A percentile compares a stretch with the other conserved stretches of the same genome.
phyloP scores from a whole-genome alignment of 352 stramenopile species.

The Globisporangium spiculum region DNA sequence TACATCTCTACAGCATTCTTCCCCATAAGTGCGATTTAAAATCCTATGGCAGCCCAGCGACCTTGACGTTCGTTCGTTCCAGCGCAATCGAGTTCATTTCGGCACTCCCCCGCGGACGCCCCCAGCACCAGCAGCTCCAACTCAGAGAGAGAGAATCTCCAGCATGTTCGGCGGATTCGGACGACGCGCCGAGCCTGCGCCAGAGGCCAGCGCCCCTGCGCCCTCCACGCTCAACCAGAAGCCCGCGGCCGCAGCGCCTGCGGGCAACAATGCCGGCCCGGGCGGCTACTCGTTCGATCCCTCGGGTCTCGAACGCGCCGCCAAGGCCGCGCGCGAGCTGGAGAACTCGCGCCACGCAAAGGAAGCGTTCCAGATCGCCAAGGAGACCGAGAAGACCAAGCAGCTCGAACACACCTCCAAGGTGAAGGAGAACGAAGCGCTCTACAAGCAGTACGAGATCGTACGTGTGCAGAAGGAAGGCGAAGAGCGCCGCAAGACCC shows the following conservation, averaged over 20 bases:
- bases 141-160: neutral
- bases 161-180: constrained; percentile 25
- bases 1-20: neutral
- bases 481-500: constrained; percentile 95
- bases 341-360: constrained; percentile 93
- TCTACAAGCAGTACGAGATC: constrained; percentile 94
- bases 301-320: constrained; percentile 95
- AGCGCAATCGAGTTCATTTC: neutral
- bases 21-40: neutral
- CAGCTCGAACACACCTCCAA: constrained; percentile 92
- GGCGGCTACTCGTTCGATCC: constrained; percentile 93
- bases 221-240: constrained; percentile 26
- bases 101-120: neutral
- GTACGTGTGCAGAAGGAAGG: constrained; percentile 96
- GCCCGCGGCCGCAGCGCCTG: constrained; percentile 11
- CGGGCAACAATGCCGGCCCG: constrained; percentile 12
- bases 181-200: constrained; percentile 17
- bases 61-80: neutral
- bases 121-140: neutral
- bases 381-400: constrained; percentile 95
- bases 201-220: constrained; percentile 9
- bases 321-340: constrained; percentile 97
- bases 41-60: neutral
- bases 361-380: constrained; percentile 94
- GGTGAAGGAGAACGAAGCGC: constrained; percentile 86